These are phyloP conservation scores for Striga hermonthica DNA, from an alignment of 305 asterid genomes.

Conservation along the genomic window DNA sequence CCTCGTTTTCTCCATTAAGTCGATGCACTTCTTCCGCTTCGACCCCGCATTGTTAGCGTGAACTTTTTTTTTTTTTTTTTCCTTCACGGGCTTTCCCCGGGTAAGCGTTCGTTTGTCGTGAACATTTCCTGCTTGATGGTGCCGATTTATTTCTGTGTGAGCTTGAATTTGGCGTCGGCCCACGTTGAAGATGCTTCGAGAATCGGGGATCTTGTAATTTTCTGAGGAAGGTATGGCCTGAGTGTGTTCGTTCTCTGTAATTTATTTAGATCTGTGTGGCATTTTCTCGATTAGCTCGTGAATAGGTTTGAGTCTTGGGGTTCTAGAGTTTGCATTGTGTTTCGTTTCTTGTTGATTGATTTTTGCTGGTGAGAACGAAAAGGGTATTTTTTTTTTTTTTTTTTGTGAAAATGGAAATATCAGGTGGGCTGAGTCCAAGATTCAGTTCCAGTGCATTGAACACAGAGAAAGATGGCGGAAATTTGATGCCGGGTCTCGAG, in stretches of 20 bases:
- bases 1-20: constrained; percentile 1
- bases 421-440: constrained; percentile 56
- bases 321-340: neutral
- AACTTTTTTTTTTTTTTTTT: too few species aligned
- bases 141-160: constrained; percentile 19
- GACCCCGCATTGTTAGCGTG: neutral
- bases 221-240: constrained; percentile 27
- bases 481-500: constrained; percentile 39
- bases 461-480: constrained; percentile 41
- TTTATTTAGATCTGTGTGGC: constrained; percentile 38
- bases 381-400: constrained; percentile 18
- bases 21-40: neutral
- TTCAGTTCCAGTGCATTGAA: constrained; percentile 33
- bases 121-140: constrained; percentile 8
- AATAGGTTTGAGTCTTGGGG: constrained; percentile 12
- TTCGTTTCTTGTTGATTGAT: constrained; percentile 13
- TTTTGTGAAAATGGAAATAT: constrained; percentile 48
- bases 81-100: neutral
- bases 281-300: neutral
- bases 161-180: constrained; percentile 25
- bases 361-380: neutral
- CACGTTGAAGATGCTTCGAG: constrained; percentile 31
- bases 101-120: neutral
- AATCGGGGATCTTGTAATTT: constrained; percentile 22
- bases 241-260: constrained; percentile 24